Base-by-base conservation (phyloP, 2,329 filamentous ascomycete species). In the Sporothrix globosa region DNA sequence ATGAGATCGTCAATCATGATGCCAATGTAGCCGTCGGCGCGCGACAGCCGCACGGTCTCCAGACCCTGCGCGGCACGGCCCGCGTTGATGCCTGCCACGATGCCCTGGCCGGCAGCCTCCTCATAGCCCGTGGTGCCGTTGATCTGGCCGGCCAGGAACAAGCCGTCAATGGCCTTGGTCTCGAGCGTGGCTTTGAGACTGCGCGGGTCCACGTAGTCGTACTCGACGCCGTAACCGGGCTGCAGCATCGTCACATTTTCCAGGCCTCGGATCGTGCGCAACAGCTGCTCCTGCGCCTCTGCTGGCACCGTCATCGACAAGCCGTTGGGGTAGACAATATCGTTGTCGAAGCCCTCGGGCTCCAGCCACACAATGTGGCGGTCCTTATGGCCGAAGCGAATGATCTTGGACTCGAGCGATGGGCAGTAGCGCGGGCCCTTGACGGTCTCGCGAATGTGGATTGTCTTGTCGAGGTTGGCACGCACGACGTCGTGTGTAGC, bases 41-140 rank as follows among this genome's bases (percentile, higher is more conserved):
- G 87, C 9, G 90, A 90, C 41, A 99, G 82, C 0, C 87, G 87
- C 72, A 96, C 84, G 0, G 89, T 85, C 1, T 84, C 79, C 71
- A 91, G 88, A 1, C 87, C 86, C 72, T 88, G 86, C 0, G 94
- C 88, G 1, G 90, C 86, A n/a, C 96, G 86, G 2, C 95, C 96
- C 0, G 96, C 96, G 77, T 99, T 99, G 76, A 95, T 94, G 44
- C 96, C 96, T 0, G 96, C 96, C 17, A 99, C 83, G 61, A 99
- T 86, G 11, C 96, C 96, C 79, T 99, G 96, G 0, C 92, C 95
- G 0, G 96, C 93, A 11, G 96, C 96, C 83, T 99, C 96, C 81
- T 99, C 96, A 78, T 99, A 99, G 3, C 96, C 96, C 0, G 96
- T 99, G 0, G 96, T 99, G 60, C 96, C 96, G 79, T 99, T 99